Evolutionary conservation across 306 rosid species (phyloP).

Genomic region (Abrus precatorius): DNA sequence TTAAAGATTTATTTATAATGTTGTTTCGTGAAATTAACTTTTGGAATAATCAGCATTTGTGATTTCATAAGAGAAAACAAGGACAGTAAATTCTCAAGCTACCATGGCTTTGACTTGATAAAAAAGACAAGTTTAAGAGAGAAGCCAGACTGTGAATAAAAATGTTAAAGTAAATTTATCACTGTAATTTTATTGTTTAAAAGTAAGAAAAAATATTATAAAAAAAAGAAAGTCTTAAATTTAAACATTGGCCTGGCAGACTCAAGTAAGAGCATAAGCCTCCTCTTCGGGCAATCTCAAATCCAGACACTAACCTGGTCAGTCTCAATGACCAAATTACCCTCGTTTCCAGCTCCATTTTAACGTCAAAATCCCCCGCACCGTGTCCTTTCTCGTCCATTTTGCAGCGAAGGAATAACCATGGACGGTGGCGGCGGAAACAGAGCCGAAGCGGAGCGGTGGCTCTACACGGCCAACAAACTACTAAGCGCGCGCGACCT

Average conservation of each 20-base stretch:
- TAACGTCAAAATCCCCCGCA: not conserved
- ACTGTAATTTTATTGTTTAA: too few relatives aligned
- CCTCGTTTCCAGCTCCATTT: not conserved
- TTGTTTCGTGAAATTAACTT: too few relatives aligned
- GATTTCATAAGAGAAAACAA: not conserved
- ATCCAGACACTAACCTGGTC: not conserved
- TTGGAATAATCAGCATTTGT: not conserved
- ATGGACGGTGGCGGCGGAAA: slow-evolving; percentile 58
- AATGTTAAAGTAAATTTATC: too few relatives aligned
- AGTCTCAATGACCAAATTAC: slow-evolving; percentile 37
- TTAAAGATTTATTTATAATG: too few relatives aligned
- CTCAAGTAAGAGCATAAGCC: not conserved
- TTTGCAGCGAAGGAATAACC: not conserved
- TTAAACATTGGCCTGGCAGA: not conserved
- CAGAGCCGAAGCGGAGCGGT: slow-evolving; percentile 87
- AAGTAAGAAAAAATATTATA: too few relatives aligned
- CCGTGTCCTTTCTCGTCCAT: slow-evolving; percentile 23
- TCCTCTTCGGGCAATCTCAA: not conserved
- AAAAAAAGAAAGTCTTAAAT: not conserved
- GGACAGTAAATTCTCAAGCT: not conserved
- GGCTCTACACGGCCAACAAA: slow-evolving; percentile 88
- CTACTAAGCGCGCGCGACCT: slow-evolving; percentile 82
- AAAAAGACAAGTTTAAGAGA: too few relatives aligned
- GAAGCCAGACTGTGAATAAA: too few relatives aligned
- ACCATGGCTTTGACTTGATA: too few relatives aligned